phyloP scores from a whole-genome alignment of 176 grass and related monocot species.

The Rhynchospora tenuis region DNA sequence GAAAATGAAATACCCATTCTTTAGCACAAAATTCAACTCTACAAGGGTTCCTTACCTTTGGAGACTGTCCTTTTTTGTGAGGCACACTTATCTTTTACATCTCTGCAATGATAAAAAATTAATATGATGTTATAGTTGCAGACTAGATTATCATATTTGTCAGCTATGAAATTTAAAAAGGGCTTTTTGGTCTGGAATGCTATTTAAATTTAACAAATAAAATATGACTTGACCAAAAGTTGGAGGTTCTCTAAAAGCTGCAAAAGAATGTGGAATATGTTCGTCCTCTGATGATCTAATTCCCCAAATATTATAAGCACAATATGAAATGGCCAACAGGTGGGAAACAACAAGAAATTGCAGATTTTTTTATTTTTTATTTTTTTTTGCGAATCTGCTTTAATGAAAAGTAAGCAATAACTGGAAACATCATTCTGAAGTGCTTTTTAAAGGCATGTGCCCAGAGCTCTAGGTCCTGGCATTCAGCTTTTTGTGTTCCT shows the following conservation, averaged over 20 bases:
- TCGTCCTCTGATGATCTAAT: neutral
- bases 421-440: neutral
- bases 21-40: conserved; percentile 7
- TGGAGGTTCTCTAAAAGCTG: neutral
- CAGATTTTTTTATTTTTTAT: neutral
- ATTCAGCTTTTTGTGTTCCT: neutral
- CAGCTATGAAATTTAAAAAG: neutral
- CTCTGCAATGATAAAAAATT: conserved; percentile 8
- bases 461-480: neutral
- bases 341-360: neutral
- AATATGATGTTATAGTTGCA: conserved; percentile 7
- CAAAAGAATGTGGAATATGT: neutral
- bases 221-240: neutral
- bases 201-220: neutral
- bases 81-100: conserved; percentile 15
- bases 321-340: neutral
- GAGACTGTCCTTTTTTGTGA: conserved; percentile 10
- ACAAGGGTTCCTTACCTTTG: neutral
- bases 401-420: neutral
- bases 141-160: neutral
- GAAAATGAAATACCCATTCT: neutral
- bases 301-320: conserved; percentile 3
- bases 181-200: neutral
- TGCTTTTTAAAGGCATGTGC: neutral
- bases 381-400: neutral